phyloP scores from a whole-genome alignment of 768 basidiomycete genomes.

The Paxillus ammoniavirescens region DNA sequence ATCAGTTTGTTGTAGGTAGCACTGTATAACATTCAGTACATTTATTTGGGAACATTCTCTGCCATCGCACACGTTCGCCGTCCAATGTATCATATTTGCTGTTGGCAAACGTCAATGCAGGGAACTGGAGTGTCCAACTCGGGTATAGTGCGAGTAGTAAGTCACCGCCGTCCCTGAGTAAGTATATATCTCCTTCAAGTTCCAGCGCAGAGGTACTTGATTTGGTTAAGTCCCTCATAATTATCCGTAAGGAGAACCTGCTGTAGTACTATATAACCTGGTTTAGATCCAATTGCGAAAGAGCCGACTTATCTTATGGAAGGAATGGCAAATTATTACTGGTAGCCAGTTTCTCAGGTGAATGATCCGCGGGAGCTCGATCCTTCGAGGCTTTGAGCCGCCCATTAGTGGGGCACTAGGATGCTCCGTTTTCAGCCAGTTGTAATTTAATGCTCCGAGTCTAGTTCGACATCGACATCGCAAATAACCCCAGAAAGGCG shows the following conservation, averaged over 20 bases:
- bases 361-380: not conserved
- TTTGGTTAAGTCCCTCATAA: not conserved
- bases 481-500: not conserved
- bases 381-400: not conserved
- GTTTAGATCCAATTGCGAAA: not conserved
- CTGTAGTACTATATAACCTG: not conserved
- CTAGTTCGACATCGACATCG: not conserved
- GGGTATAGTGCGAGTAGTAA: not conserved
- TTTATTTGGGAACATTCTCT: constrained; percentile 10
- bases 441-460: not conserved
- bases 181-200: not conserved
- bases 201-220: not conserved
- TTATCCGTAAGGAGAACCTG: not conserved
- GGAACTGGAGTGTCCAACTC: too few relatives aligned
- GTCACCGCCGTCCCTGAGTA: constrained; percentile 11
- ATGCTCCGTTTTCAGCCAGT: not conserved
- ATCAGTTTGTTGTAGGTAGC: constrained; percentile 30
- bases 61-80: not conserved
- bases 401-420: too few relatives aligned
- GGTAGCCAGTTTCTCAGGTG: not conserved
- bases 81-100: too few relatives aligned
- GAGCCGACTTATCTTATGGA: not conserved
- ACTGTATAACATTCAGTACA: constrained; percentile 23
- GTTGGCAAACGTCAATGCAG: too few relatives aligned
- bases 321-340: not conserved